These are phyloP conservation scores for Aureobasidium melanogenum DNA, from an alignment of 2,329 filamentous ascomycete species.

Conservation along the genomic window DNA sequence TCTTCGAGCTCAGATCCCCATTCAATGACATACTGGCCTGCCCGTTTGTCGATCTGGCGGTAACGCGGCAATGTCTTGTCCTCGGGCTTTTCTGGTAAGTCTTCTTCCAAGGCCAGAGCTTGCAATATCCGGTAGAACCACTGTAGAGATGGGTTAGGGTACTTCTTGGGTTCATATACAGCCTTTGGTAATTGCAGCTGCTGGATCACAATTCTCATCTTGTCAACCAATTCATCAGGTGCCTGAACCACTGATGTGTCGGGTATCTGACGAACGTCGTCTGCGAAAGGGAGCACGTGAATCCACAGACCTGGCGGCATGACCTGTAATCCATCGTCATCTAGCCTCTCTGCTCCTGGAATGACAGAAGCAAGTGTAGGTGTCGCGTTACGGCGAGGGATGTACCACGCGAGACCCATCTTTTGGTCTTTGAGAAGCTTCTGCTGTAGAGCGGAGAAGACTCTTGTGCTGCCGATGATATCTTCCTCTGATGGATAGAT, in stretches of 20 bases:
- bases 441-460: slow-evolving; percentile 84
- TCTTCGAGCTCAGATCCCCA: slow-evolving; percentile 64
- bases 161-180: slow-evolving; percentile 73
- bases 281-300: slow-evolving; percentile 76
- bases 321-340: slow-evolving; percentile 58
- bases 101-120: slow-evolving; percentile 82
- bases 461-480: slow-evolving; percentile 81
- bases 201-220: slow-evolving; percentile 74
- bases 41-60: slow-evolving; percentile 81
- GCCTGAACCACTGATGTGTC: slow-evolving; percentile 48
- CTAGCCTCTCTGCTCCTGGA: slow-evolving; percentile 58
- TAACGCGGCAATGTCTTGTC: slow-evolving; percentile 81
- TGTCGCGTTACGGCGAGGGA: slow-evolving; percentile 69
- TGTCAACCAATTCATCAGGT: slow-evolving; percentile 64
- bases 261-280: slow-evolving; percentile 73
- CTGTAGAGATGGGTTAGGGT: slow-evolving; percentile 77
- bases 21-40: slow-evolving; percentile 66
- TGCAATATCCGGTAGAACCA: slow-evolving; percentile 97
- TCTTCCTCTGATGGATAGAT: slow-evolving; percentile 90
- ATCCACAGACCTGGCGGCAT: slow-evolving; percentile 84
- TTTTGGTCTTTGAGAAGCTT: slow-evolving; percentile 74
- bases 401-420: slow-evolving; percentile 81
- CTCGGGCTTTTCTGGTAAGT: slow-evolving; percentile 62
- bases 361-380: slow-evolving; percentile 75
- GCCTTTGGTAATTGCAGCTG: slow-evolving; percentile 83